phyloP scores from a whole-genome alignment of 345 rosid species.

The Raphanus raphanistrum region DNA sequence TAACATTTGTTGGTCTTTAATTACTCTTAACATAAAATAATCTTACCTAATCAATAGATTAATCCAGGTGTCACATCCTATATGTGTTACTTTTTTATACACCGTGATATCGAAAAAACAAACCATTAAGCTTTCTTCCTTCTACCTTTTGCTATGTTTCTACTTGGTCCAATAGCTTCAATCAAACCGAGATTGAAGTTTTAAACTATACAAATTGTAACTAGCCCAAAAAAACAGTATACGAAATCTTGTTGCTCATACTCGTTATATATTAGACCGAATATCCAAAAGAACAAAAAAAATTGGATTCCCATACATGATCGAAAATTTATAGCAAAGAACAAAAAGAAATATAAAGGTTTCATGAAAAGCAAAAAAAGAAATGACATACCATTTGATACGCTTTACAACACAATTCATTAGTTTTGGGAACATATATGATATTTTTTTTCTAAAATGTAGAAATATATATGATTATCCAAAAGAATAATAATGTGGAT shows the following conservation, averaged over 20 bases:
- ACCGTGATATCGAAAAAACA: neutral
- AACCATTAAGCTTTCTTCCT: neutral
- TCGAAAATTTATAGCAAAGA: neutral
- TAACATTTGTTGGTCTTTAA: neutral
- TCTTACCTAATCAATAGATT: slow-evolving; percentile 19
- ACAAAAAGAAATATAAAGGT: neutral
- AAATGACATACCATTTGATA: neutral
- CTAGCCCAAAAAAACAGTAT: neutral
- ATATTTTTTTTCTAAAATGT: neutral
- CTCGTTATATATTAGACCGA: neutral
- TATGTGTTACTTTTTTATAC: slow-evolving; percentile 31
- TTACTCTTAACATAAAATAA: neutral
- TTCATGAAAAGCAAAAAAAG: neutral
- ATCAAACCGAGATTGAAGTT: neutral
- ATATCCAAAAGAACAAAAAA: neutral
- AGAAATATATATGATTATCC: neutral
- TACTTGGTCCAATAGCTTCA: neutral
- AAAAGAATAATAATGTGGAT: neutral
- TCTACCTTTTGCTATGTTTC: neutral
- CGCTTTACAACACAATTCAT: neutral
- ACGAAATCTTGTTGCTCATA: neutral
- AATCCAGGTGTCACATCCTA: slow-evolving; percentile 27
- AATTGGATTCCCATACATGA: neutral
- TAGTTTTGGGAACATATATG: too few relatives aligned
- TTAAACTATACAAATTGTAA: neutral